Evolutionary conservation across 352 stramenopile genomes (phyloP).

Genomic region (Peronosclerospora sorghi): DNA sequence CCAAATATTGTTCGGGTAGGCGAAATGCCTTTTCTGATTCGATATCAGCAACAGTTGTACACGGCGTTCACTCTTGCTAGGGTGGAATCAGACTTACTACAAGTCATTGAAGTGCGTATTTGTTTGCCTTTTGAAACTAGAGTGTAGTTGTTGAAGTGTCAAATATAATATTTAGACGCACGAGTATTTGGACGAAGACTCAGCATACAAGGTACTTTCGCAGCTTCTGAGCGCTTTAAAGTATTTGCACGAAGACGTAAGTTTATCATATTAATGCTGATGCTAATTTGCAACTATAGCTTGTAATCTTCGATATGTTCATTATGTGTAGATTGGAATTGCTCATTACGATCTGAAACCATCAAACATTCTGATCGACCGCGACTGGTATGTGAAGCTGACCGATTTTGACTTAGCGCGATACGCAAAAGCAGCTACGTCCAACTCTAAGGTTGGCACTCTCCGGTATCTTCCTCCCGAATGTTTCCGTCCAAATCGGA

Average conservation of each 20-base stretch:
- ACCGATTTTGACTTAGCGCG: conserved; percentile 88
- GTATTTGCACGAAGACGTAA: conserved; percentile 66
- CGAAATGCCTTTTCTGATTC: conserved; percentile 42
- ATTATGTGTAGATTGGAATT: conserved; percentile 42
- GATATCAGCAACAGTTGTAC: conserved; percentile 60
- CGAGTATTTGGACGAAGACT: conserved; percentile 46
- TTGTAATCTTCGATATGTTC: too few relatives aligned
- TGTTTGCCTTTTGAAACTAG: too few relatives aligned
- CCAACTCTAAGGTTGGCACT: conserved; percentile 56
- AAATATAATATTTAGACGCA: conserved; percentile 24
- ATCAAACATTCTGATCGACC: conserved; percentile 93
- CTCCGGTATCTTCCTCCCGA: conserved; percentile 66
- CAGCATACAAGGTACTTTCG: conserved; percentile 48
- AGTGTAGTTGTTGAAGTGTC: too few relatives aligned
- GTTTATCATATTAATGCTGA: conserved; percentile 3
- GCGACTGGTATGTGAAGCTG: conserved; percentile 77
- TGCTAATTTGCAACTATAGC: too few relatives aligned
- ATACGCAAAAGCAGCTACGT: conserved; percentile 38
- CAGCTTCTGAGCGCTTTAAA: conserved; percentile 54
- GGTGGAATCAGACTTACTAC: conserved; percentile 59
- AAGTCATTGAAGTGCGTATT: conserved; percentile 47
- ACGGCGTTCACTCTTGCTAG: conserved; percentile 68
- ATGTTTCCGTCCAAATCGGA: conserved; percentile 46
- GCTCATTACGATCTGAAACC: conserved; percentile 93
- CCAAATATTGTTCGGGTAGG: conserved; percentile 58